Percentiles rank a stretch among this genome's conserved stretches.
Conservation (phyloP, 2,329 filamentous ascomycete genomes). For the Diaporthe sp. region DNA sequence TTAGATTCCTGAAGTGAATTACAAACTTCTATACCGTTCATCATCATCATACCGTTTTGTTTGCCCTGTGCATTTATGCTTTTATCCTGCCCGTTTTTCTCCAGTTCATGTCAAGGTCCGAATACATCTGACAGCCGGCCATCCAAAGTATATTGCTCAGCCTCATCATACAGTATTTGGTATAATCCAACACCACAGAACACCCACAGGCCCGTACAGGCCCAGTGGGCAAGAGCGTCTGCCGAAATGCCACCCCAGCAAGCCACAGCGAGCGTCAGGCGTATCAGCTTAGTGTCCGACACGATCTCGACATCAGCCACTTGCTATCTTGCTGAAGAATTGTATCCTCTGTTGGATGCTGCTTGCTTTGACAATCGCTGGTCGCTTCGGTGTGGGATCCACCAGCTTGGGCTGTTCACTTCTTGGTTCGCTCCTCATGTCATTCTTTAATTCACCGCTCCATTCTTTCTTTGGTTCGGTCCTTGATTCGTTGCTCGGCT, state of each 20-base stretch:
- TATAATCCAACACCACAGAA: neutral
- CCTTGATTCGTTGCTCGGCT: neutral
- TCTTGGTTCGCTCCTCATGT: neutral
- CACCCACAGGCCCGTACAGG: too few relatives aligned
- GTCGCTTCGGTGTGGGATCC: neutral
- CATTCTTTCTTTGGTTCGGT: neutral
- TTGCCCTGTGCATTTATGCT: neutral
- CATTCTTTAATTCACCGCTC: too few relatives aligned
- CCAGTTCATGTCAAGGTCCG: neutral
- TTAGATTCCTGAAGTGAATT: too few relatives aligned
- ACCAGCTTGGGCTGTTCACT: neutral
- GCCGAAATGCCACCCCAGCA: too few relatives aligned
- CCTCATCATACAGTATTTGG: too few relatives aligned
- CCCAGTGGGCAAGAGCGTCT: neutral
- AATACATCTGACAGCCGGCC: neutral
- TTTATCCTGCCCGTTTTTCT: neutral
- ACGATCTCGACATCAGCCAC: neutral
- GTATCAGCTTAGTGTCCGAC: neutral
- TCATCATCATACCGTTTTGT: neutral
- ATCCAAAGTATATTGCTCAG: too few relatives aligned
- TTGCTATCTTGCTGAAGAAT: conserved; percentile 16
- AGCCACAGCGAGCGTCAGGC: neutral
- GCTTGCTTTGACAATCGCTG: neutral
- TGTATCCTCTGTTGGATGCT: conserved; percentile 17
- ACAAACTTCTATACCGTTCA: neutral